Evolutionary conservation across 2,329 filamentous ascomycete genomes (phyloP).

Genomic region (Tolypocladium tundrense): DNA sequence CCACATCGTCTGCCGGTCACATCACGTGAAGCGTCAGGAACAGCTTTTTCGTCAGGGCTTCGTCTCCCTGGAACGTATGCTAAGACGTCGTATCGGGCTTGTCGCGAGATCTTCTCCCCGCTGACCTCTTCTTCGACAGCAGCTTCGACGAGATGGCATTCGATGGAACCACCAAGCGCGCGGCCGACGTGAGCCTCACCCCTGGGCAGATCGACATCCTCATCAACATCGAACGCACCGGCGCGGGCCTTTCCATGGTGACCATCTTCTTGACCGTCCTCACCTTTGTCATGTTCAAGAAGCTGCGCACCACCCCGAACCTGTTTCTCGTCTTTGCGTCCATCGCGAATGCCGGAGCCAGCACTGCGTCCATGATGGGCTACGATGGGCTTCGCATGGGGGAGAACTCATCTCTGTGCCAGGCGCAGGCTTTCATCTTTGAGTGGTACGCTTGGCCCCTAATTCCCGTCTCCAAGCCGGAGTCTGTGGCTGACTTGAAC

Average conservation of each 20-base stretch:
- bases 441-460: constrained; percentile 46
- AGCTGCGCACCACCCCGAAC: constrained; percentile 46
- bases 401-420: constrained; percentile 46
- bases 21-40: too few species aligned
- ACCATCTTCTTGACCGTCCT: constrained; percentile 39
- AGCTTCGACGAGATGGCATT: background rate
- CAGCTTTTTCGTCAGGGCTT: too few species aligned
- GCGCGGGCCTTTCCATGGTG: constrained; percentile 42
- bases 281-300: constrained; percentile 38
- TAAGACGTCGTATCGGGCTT: background rate
- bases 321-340: constrained; percentile 32
- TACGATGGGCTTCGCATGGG: constrained; percentile 51
- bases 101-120: background rate
- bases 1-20: background rate
- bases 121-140: background rate
- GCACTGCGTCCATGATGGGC: constrained; percentile 59
- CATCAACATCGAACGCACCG: constrained; percentile 40
- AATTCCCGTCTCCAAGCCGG: background rate
- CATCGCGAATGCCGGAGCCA: constrained; percentile 38
- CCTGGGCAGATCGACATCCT: constrained; percentile 30
- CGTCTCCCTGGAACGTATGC: background rate
- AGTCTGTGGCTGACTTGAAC: background rate
- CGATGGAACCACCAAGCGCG: background rate
- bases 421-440: constrained; percentile 49
- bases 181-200: constrained; percentile 15